Conservation (phyloP, 2,329 filamentous ascomycete species). For the Nemania diffusa region DNA sequence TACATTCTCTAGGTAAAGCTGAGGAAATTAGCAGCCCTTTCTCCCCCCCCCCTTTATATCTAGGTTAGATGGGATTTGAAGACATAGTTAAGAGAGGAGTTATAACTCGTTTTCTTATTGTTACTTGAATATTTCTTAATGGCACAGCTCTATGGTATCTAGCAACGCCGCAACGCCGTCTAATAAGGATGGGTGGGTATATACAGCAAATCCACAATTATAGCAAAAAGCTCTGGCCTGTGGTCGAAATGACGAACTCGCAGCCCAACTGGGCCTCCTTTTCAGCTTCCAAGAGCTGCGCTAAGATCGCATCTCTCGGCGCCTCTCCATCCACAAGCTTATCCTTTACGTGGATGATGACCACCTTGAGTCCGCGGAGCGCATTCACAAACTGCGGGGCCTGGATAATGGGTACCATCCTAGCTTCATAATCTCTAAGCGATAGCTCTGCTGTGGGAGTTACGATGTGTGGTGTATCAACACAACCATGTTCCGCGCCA, state of each 20-base stretch:
- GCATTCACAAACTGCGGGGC: slow-evolving; percentile 53
- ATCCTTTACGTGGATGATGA: slow-evolving; percentile 96
- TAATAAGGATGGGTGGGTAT: slow-evolving; percentile 15
- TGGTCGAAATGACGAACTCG: slow-evolving; percentile 77
- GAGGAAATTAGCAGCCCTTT: too few relatives aligned
- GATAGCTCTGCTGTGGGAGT: slow-evolving; percentile 61
- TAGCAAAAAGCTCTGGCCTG: slow-evolving; percentile 69
- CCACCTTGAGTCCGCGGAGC: slow-evolving; percentile 78
- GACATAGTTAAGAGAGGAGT: background rate
- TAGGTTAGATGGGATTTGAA: too few relatives aligned
- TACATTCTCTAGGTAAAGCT: too few relatives aligned
- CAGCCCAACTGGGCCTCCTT: slow-evolving; percentile 75
- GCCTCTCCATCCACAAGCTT: slow-evolving; percentile 75
- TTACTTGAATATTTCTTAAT: slow-evolving; percentile 1
- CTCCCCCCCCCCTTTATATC: too few relatives aligned
- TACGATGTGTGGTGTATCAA: slow-evolving; percentile 56
- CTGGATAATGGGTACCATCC: slow-evolving; percentile 16
- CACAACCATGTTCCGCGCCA: slow-evolving; percentile 32
- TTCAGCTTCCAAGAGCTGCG: slow-evolving; percentile 75
- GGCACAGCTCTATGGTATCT: slow-evolving; percentile 32
- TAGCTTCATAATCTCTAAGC: slow-evolving; percentile 49
- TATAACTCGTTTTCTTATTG: slow-evolving; percentile 2
- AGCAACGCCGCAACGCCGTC: slow-evolving; percentile 34
- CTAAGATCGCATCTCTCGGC: slow-evolving; percentile 73
- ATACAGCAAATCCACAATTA: slow-evolving; percentile 44